phyloP scores from a whole-genome alignment of 306 rosid genomes.

The Ammopiptanthus mongolicus region DNA sequence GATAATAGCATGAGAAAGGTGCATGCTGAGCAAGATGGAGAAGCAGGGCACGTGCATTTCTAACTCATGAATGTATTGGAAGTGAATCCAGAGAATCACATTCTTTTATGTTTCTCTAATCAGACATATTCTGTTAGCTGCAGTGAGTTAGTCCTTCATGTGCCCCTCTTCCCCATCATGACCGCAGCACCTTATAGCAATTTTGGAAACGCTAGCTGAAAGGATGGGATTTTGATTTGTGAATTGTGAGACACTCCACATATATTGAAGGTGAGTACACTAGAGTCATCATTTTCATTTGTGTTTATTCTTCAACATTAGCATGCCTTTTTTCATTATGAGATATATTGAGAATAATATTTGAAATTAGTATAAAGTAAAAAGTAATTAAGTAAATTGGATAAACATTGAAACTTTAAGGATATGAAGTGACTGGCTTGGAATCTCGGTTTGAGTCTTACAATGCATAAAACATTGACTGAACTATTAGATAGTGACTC shows the following conservation, averaged over 20 bases:
- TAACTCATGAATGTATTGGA: constrained; percentile 41
- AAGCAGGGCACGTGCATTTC: constrained; percentile 99
- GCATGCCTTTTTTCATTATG: constrained; percentile 25
- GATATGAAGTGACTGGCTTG: not conserved
- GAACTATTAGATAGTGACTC: not conserved
- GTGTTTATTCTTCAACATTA: not conserved
- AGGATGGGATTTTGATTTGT: not conserved
- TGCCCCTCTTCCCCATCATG: constrained; percentile 98
- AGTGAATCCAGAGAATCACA: constrained; percentile 14
- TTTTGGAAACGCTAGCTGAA: constrained; percentile 12
- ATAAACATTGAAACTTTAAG: not conserved
- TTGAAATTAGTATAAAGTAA: not conserved
- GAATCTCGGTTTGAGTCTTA: not conserved
- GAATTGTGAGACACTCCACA: not conserved
- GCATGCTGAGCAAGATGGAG: constrained; percentile 91
- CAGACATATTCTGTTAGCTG: not conserved
- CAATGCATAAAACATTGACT: constrained; percentile 16
- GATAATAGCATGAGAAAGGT: constrained; percentile 24
- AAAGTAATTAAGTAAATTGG: not conserved
- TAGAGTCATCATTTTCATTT: not conserved
- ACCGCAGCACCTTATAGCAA: constrained; percentile 48
- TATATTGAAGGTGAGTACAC: constrained; percentile 20
- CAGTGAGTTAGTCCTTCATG: constrained; percentile 79
- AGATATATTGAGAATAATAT: constrained; percentile 36
- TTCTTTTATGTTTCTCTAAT: constrained; percentile 2